Percentiles rank a stretch among this genome's conserved stretches.
phyloP scores from a whole-genome alignment of 176 grass and related monocot species.

The Musa itinerans region DNA sequence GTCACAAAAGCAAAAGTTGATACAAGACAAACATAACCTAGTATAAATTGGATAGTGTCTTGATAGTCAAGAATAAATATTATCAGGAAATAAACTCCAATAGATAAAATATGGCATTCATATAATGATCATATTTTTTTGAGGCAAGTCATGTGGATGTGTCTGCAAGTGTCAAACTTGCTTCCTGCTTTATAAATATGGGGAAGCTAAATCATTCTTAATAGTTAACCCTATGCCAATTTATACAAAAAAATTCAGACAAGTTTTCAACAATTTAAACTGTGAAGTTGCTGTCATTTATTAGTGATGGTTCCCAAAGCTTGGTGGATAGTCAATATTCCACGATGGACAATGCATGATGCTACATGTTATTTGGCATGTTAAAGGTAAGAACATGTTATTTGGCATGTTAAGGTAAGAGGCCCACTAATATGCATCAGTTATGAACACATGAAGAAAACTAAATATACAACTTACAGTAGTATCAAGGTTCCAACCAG shows the following conservation, averaged over 20 bases:
- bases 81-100: no score
- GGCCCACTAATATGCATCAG: not conserved
- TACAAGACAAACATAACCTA: no score
- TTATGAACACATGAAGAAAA: constrained; percentile 7
- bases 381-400: no score
- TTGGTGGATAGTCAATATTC: not conserved
- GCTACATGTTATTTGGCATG: not conserved
- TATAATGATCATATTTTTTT: no score
- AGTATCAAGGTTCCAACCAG: constrained; percentile 85
- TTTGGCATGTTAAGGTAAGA: not conserved
- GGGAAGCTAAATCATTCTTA: not conserved
- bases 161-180: not conserved
- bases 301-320: not conserved
- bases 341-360: no score
- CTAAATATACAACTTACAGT: constrained; percentile 46
- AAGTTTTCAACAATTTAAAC: not conserved
- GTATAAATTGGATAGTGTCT: no score
- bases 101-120: no score
- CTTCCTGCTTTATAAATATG: not conserved
- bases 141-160: no score
- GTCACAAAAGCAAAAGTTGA: not conserved
- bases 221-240: not conserved
- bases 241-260: not conserved
- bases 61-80: no score
- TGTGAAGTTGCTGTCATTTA: no score